These are phyloP conservation scores for Penicillium sp. DNA, from an alignment of 2,329 filamentous ascomycete genomes.

Conservation along the genomic window DNA sequence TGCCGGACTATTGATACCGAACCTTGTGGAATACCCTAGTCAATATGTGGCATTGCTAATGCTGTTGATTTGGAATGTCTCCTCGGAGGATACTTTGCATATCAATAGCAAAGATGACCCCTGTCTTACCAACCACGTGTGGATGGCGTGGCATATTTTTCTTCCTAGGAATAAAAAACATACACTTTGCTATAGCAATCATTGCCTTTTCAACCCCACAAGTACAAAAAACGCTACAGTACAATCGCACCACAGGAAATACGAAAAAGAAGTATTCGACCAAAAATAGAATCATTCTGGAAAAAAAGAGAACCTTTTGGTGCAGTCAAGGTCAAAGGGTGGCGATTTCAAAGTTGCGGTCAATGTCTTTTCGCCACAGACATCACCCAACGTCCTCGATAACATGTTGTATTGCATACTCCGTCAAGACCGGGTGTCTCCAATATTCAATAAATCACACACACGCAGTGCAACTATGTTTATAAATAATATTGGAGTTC, in stretches of 20 bases:
- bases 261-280: neutral
- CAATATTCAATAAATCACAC: slow-evolving; percentile 1
- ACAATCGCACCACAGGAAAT: neutral
- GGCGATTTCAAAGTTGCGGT: slow-evolving; percentile 29
- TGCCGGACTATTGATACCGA: neutral
- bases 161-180: too few relatives aligned
- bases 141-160: neutral
- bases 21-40: neutral
- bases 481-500: neutral
- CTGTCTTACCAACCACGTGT: slow-evolving; percentile 6
- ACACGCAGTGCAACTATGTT: neutral
- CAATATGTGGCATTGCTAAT: neutral
- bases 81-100: neutral
- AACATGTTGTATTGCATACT: neutral
- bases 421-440: neutral
- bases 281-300: neutral
- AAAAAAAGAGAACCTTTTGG: neutral
- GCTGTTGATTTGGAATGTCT: neutral
- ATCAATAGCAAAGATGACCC: neutral
- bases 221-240: neutral
- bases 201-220: too few relatives aligned
- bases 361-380: slow-evolving; percentile 25
- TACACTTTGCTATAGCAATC: too few relatives aligned
- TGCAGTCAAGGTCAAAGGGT: slow-evolving; percentile 8
- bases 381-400: neutral